Conservation (phyloP, 2,329 filamentous ascomycete genomes). For the Penicillium sp. region DNA sequence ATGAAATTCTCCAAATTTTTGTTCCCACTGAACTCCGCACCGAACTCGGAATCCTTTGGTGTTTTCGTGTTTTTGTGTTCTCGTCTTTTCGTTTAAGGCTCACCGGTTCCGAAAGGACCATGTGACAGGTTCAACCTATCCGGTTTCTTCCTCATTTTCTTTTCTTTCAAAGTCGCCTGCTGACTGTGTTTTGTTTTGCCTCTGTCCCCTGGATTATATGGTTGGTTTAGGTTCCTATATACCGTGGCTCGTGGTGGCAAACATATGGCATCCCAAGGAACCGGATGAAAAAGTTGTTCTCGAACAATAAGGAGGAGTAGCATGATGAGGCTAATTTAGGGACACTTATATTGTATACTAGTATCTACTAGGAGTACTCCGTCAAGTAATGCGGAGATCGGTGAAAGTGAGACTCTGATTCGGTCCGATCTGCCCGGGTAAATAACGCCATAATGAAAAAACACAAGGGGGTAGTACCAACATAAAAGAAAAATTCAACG, state of each 20-base stretch:
- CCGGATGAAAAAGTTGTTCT: background rate
- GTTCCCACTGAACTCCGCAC: constrained; percentile 18
- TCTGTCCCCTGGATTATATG: background rate
- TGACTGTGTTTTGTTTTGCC: constrained; percentile 2
- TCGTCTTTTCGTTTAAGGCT: background rate
- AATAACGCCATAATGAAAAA: constrained; percentile 15
- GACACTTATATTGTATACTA: background rate
- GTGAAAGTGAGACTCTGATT: constrained; percentile 3
- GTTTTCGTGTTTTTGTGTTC: background rate
- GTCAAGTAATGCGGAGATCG: constrained; percentile 11
- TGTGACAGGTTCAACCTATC: constrained; percentile 13
- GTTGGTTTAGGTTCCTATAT: background rate
- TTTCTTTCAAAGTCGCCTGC: constrained; percentile 20
- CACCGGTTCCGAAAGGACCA: constrained; percentile 5
- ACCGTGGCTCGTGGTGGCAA: constrained; percentile 20
- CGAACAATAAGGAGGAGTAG: background rate
- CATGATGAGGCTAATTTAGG: background rate
- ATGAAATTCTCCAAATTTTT: constrained; percentile 17
- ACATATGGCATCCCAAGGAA: background rate
- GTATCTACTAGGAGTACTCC: too few species aligned
- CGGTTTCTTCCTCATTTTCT: constrained; percentile 21
- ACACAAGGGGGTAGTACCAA: background rate
- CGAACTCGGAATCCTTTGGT: constrained; percentile 11
- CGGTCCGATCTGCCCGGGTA: constrained; percentile 19
- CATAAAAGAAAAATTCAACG: constrained; percentile 8